Conservation (phyloP, 78 protist species). For the Dictyostelium citrinum region DNA sequence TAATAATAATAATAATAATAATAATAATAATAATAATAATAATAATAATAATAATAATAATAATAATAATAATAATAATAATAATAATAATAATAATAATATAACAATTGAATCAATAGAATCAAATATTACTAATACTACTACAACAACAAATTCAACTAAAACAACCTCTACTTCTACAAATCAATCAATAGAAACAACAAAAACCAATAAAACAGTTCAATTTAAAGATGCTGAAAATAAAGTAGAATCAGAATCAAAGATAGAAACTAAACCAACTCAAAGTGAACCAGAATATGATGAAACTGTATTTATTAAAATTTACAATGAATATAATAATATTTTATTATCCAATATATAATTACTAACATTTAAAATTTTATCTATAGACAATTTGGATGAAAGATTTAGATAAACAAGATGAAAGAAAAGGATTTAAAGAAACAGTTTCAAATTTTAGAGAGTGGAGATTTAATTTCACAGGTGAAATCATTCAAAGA, state of each 20-base stretch:
- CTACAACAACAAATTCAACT: neutral
- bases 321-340: too few species aligned
- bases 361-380: neutral
- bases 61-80: neutral
- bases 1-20: too few species aligned
- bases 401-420: conserved; percentile 48
- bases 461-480: conserved; percentile 66
- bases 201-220: neutral
- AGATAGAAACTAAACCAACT: neutral
- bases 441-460: neutral
- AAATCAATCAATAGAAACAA: neutral
- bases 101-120: neutral
- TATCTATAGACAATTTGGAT: conserved; percentile 38
- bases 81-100: neutral
- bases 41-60: neutral
- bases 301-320: conserved; percentile 1
- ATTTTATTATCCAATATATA: too few species aligned
- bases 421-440: neutral
- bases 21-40: neutral
- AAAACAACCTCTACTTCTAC: neutral
- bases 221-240: conserved; percentile 3
- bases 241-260: neutral
- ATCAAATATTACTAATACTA: neutral
- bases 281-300: neutral
- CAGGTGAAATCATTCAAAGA: conserved; percentile 20